These are phyloP conservation scores for Stygiomarasmius scandens DNA, from an alignment of 1,284 basidiomycete genomes.

Conservation along the genomic window DNA sequence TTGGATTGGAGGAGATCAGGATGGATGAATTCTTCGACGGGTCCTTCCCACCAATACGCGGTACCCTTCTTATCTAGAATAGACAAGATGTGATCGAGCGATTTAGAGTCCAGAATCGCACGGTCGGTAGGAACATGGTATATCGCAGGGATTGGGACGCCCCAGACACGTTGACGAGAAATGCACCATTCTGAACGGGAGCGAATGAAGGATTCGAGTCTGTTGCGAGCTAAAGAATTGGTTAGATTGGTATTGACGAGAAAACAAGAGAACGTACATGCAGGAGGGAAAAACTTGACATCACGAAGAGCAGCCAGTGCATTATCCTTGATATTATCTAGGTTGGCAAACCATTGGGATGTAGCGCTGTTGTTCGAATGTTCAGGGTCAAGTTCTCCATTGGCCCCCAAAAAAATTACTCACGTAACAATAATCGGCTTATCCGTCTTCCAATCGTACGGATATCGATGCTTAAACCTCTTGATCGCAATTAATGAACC, in stretches of 20 bases:
- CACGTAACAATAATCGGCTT: conserved; percentile 90
- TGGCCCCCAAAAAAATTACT: conserved; percentile 25
- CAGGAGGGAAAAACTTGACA: conserved; percentile 80
- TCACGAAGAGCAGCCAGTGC: conserved; percentile 74
- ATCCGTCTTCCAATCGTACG: conserved; percentile 97
- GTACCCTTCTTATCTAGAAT: conserved; percentile 78
- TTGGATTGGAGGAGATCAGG: conserved; percentile 36
- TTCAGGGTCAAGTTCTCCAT: background rate
- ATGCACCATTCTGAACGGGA: conserved; percentile 99
- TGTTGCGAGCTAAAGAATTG: conserved; percentile 65
- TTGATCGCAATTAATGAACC: conserved; percentile 71
- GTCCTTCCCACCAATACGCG: conserved; percentile 91
- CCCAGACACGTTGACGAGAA: conserved; percentile 97
- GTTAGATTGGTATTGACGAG: background rate
- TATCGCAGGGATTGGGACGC: conserved; percentile 93
- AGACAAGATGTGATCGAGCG: conserved; percentile 78
- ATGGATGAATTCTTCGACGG: conserved; percentile 82
- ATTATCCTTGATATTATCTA: conserved; percentile 80
- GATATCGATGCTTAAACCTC: conserved; percentile 86
- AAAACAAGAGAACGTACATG: conserved; percentile 54
- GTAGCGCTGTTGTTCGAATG: conserved; percentile 70
- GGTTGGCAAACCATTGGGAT: conserved; percentile 97
- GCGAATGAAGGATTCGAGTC: conserved; percentile 83
- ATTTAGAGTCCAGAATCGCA: conserved; percentile 68
- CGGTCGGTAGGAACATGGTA: conserved; percentile 69